Evolutionary conservation across 2,329 filamentous ascomycete species (phyloP), one percentile per base, ranked within the genome.

Genomic region (Laburnicola sp.): DNA sequence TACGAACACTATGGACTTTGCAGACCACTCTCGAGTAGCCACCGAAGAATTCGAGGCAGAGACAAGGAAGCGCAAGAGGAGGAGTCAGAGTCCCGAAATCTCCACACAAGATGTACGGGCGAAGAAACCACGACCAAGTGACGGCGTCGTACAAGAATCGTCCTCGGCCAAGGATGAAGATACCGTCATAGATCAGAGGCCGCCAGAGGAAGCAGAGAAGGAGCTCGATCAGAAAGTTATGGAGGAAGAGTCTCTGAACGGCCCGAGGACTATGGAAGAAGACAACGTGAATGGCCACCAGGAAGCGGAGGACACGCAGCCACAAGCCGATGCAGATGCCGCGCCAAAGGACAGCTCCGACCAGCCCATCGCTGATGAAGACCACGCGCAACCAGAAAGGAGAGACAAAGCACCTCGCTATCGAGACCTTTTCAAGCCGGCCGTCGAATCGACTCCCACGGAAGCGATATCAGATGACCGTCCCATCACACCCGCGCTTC

Each of bases 71-170:
- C 67, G 75, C 50, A 77, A 76, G 59, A 63, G 75, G 48, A 60
- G 75, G 42, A 76, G 75, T 41, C 49, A 50, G 16, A 73, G 74
- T 25, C 75, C 74, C 8, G 66, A 73, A 4, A 44, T 72, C 4
- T 57, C 64, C 2, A 40, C 57, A 9, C 64, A 70, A 22, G 72
- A 74, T 3, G 66, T 76, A 16, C 73, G 58, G 36, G 73, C 65
- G 34, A 80, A 80, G 63, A 78, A 75, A 58, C 56, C 74, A 6
- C 74, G 74, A 46, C 65, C 69, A 8, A 71, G 68, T 22, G 65
- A 73, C n/a, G 68, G 70, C 10, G 59, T 63, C 16, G 64, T 53
- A 8, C 63, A 60, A 32, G 62, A 63, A 8, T 56, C 71, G 2
- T 54, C 68, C 51, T 32, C 71, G 21, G 59, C 64, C 38, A 16